Conservation (phyloP, 306 rosid genomes). For the Mimosa bimucronata region DNA sequence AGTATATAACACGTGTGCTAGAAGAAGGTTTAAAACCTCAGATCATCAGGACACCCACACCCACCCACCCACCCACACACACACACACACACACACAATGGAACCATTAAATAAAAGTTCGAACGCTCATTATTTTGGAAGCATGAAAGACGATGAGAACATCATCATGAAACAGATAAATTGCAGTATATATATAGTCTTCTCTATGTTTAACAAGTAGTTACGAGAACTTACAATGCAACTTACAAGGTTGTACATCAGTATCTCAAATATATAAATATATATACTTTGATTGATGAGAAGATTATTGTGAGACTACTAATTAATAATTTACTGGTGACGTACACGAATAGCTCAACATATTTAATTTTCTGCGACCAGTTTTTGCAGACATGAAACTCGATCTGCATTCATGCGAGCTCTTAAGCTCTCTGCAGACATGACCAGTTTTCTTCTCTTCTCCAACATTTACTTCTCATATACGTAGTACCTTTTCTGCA, state of each 20-base stretch:
- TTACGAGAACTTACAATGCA: constrained; percentile 13
- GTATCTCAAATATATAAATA: constrained; percentile 27
- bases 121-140: constrained; percentile 3
- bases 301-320: constrained; percentile 31
- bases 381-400: neutral
- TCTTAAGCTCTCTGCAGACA: neutral
- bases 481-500: neutral
- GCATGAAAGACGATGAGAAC: neutral
- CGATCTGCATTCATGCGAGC: neutral
- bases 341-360: neutral
- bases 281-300: constrained; percentile 4
- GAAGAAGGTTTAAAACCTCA: neutral
- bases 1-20: too few species aligned
- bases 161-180: neutral
- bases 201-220: constrained; percentile 22
- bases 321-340: neutral
- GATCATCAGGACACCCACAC: too few species aligned
- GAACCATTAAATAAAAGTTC: neutral
- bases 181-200: neutral
- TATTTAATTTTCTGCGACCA: constrained; percentile 12
- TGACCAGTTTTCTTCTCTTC: neutral
- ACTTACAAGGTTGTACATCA: constrained; percentile 27
- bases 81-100: neutral
- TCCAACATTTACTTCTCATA: neutral
- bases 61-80: too few species aligned